Conservation (phyloP, 495 filamentous ascomycete species). For the Hyaloscypha bicolor region DNA sequence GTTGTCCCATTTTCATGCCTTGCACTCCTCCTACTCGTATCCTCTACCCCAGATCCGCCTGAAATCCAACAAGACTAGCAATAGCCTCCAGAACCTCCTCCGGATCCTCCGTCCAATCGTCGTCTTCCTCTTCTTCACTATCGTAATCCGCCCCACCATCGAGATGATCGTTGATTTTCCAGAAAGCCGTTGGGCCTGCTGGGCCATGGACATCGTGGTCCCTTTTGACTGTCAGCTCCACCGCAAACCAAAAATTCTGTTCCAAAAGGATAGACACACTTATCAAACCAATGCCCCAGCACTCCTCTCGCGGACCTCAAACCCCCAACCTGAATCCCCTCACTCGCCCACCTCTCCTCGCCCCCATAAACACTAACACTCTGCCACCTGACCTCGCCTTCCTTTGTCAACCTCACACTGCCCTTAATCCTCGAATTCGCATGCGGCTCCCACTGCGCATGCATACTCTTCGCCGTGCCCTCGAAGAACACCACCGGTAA, state of each 20-base stretch:
- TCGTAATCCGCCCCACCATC: background rate
- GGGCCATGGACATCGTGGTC: conserved; percentile 62
- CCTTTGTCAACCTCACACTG: conserved; percentile 54
- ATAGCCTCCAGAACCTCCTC: conserved; percentile 9
- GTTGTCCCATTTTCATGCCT: no score
- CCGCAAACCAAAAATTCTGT: no score
- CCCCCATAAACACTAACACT: conserved; percentile 61
- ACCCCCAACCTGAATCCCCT: conserved; percentile 67
- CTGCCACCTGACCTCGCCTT: conserved; percentile 70
- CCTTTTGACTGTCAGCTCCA: conserved; percentile 31
- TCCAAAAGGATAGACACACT: conserved; percentile 39
- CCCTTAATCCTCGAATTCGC: conserved; percentile 58
- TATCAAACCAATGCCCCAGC: conserved; percentile 69
- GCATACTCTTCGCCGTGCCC: conserved; percentile 55
- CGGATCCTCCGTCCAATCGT: conserved; percentile 3
- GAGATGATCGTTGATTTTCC: conserved; percentile 53
- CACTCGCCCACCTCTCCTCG: conserved; percentile 65
- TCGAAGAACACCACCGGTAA: conserved; percentile 61
- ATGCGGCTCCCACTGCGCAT: conserved; percentile 60
- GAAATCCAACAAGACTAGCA: background rate
- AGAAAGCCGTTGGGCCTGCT: conserved; percentile 66
- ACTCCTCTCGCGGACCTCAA: conserved; percentile 57
- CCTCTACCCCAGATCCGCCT: background rate
- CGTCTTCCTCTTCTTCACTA: conserved; percentile 12
- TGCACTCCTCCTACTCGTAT: no score